Base-by-base conservation (phyloP, 164 flowering plant species). In the Cinnamomum micranthum region DNA sequence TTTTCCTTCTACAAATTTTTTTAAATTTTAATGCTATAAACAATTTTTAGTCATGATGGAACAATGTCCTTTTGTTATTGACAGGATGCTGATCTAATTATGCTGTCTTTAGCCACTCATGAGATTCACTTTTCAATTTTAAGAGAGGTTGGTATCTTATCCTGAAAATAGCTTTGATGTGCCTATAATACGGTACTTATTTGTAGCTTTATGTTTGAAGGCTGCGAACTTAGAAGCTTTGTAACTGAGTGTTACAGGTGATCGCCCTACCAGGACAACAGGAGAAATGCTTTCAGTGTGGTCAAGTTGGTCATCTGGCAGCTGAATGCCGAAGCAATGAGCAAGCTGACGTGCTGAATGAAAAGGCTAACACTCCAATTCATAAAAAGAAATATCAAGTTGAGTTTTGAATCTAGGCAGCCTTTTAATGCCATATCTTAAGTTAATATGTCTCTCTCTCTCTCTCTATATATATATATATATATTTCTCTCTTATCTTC, bases 371-470 rank as follows among this genome's bases (percentile, higher is more conserved):
- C 62, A 87, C 82, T n/a, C 97, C 99, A 31, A 85, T 93, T 78
- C 84, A 93, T 83, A 93, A 95, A 86, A 94, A 92, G 86, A 95
- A 93, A 80, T 95, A 95, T 82, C 99, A 95, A 98, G 99, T 95
- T 75, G 23, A 64, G 51, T 27, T 75, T 73, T 70, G 35, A 58
- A 60, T 17, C 50, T 4, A 72, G 31, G 24, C 20, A 23, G 31
- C 25, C 17, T 64, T 58, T 71, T 23, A 33, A 5, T 41, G 35
- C 28, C 41, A 28, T 74, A 17, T 55, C 50, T 68, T 11, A 13
- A 20, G 12, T 69, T 63, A 6, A 2, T 58, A 0, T 71, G 14
- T 62, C 50, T 51, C 64, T 25, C 25, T 47, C 68, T 62, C 20
- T 33, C 65, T 15, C 19, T 50, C 1, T 63, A n/a, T 63, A 59